Evolutionary conservation across 352 stramenopile genomes (phyloP), one percentile per base, ranked within the genome.

Genomic region (Pythium graminicola): DNA sequence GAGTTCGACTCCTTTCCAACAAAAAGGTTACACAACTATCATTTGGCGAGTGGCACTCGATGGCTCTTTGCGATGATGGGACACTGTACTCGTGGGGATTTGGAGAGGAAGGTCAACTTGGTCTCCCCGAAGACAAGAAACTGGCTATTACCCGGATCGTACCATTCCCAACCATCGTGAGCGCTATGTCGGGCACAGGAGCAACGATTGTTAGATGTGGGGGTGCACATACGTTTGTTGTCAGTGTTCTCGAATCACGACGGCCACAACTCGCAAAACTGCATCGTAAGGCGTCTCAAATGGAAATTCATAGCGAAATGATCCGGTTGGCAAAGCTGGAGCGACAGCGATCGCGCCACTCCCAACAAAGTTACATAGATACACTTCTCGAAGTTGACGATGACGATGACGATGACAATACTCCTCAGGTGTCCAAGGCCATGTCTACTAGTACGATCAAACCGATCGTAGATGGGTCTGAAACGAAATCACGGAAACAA

Each of bases 41-140:
- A 16, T 74, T 86, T 44, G 76, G 75, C 5, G 75, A 89, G 57
- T 86, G 75, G 78, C 76, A 89, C 53, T 89, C 76, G 29, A 73
- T 81, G 60, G 73, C 70, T n/a, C 50, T 89, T 3, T 81, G 70
- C 41, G 67, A 74, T 36, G 66, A 77, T 22, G 72, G 67, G 5
- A 67, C 60, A 0, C 50, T 89, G 39, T 89, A 73, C 33, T 57
- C 75, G 1, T 89, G 77, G 77, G 78, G 78, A 0, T 89, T 89
- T 36, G 78, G 76, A 11, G 78, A 89, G 57, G 78, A 89, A 69
- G 76, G 78, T 0, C 76, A 86, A 26, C 67, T 89, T 10, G 72
- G 70, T 23, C 54, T 84, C 0, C 69, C 72, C 4, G 65, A 75
- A 22, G 62, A 80, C 23, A 69, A 59, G 11, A 78, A 76, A 49